Conservation (phyloP, 306 rosid species). For the Dryas alaskensis region DNA sequence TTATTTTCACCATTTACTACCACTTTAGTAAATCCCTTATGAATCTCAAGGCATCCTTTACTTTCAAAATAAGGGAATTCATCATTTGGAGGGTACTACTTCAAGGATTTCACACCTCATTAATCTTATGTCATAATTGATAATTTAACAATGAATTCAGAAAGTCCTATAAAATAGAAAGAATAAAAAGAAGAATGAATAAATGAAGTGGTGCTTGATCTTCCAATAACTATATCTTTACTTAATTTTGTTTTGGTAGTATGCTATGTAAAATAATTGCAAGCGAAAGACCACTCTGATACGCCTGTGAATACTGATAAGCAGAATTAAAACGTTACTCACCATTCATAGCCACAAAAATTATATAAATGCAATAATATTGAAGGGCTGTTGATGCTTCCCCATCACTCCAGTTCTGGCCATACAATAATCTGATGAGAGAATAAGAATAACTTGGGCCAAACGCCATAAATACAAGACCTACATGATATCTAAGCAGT, state of each 20-base stretch:
- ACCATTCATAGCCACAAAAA: constrained; percentile 95
- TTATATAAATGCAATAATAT: constrained; percentile 75
- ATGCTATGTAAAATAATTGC: neutral
- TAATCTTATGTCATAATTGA: neutral
- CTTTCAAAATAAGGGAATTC: neutral
- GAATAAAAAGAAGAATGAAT: neutral
- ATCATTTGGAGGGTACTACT: neutral
- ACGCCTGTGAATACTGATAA: neutral
- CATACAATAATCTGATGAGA: constrained; percentile 82
- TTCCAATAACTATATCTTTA: neutral
- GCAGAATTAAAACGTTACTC: constrained; percentile 30
- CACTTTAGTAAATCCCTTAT: neutral
- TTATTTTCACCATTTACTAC: neutral
- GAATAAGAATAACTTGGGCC: constrained; percentile 95
- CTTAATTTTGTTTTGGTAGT: neutral
- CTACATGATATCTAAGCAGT: constrained; percentile 44
- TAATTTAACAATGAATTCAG: neutral
- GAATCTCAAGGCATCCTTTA: neutral
- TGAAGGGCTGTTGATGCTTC: constrained; percentile 86
- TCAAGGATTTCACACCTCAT: neutral
- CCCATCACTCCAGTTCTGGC: constrained; percentile 92
- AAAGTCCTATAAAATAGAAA: neutral
- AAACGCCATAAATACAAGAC: constrained; percentile 85
- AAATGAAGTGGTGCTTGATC: neutral
- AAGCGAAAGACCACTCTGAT: neutral